Percentiles rank a stretch among this genome's conserved stretches.
Evolutionary conservation across 2,329 filamentous ascomycete species (phyloP).

Genomic region (Cladosporium sp.): DNA sequence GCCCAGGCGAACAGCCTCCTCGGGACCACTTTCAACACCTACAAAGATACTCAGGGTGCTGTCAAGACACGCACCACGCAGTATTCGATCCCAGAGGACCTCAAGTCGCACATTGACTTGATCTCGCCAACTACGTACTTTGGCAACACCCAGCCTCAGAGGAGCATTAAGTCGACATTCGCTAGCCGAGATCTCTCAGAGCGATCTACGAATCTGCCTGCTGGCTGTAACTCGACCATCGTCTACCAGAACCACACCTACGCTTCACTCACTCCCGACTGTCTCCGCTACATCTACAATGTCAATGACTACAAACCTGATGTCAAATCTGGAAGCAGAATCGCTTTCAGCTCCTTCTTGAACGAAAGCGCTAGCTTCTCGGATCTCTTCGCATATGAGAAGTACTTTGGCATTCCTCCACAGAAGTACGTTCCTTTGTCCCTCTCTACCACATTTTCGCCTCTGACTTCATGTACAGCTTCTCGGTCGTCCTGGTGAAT

Average conservation of each 20-base stretch:
- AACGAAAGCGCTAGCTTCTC: constrained; percentile 47
- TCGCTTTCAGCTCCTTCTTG: constrained; percentile 47
- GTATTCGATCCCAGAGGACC: constrained; percentile 58
- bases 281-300: constrained; percentile 49
- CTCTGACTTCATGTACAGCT: background rate
- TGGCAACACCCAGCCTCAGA: constrained; percentile 35
- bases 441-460: background rate
- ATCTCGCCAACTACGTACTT: constrained; percentile 59
- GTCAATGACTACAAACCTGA: constrained; percentile 36
- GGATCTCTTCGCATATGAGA: constrained; percentile 43
- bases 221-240: background rate
- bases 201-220: background rate
- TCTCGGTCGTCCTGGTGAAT: background rate
- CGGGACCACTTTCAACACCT: constrained; percentile 55
- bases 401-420: constrained; percentile 38
- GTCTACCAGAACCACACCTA: constrained; percentile 39
- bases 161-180: constrained; percentile 20
- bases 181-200: background rate
- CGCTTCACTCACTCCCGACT: constrained; percentile 49
- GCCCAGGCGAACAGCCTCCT: constrained; percentile 51
- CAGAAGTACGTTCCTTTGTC: constrained; percentile 36
- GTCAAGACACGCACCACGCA: constrained; percentile 50
- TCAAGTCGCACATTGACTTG: constrained; percentile 54
- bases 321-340: constrained; percentile 10
- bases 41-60: constrained; percentile 30